A percentile compares a stretch with the other conserved stretches of the same genome.
phyloP scores from a whole-genome alignment of 805 yeast species.

The Pichia insulana region DNA sequence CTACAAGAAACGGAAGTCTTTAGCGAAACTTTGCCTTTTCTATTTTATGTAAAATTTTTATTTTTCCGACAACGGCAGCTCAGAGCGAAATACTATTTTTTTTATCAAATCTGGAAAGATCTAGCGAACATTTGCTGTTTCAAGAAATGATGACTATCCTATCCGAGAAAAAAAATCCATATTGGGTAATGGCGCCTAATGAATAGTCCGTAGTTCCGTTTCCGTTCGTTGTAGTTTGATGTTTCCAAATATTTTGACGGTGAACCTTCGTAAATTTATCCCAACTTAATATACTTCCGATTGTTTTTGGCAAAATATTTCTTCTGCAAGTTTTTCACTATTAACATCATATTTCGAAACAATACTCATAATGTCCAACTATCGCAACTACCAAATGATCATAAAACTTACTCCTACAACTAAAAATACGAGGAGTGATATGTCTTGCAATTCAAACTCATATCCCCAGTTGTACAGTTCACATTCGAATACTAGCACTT shows the following conservation, averaged over 20 bases:
- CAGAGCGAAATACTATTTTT: too few species aligned
- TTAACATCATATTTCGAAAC: neutral
- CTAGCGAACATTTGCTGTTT: neutral
- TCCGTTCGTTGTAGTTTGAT: neutral
- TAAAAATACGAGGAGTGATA: neutral
- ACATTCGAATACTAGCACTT: too few species aligned
- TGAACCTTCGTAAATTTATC: too few species aligned
- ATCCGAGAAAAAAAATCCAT: neutral
- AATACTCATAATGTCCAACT: slow-evolving; percentile 19
- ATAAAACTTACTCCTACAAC: slow-evolving; percentile 16
- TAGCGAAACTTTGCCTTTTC: neutral
- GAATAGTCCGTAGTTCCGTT: neutral
- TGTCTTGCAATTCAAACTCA: neutral
- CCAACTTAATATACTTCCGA: too few species aligned
- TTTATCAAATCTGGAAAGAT: neutral
- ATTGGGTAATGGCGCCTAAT: neutral
- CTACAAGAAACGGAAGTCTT: too few species aligned
- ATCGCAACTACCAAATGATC: slow-evolving; percentile 27
- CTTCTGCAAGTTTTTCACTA: neutral
- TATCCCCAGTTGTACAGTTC: too few species aligned
- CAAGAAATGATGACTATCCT: neutral
- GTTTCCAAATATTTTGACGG: too few species aligned
- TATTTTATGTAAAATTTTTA: too few species aligned
- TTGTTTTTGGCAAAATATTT: too few species aligned
- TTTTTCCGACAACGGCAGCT: too few species aligned